Percentiles rank a stretch among this genome's conserved stretches.
Evolutionary conservation across 768 basidiomycete genomes (phyloP).

Genomic region (Porphyrellus cyaneotinctus): DNA sequence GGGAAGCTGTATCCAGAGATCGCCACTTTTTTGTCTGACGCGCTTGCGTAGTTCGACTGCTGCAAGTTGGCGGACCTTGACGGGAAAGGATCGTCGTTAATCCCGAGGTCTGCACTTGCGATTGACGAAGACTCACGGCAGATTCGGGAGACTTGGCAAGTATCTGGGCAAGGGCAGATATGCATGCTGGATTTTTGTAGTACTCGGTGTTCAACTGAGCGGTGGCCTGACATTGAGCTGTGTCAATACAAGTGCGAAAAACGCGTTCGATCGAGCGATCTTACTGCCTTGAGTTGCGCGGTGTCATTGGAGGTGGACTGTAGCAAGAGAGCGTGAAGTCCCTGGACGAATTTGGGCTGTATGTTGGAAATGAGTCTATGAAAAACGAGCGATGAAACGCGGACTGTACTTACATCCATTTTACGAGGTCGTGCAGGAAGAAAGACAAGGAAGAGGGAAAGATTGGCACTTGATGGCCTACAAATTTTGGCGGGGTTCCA

Average conservation of each 20-base stretch:
- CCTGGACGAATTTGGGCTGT: constrained; percentile 72
- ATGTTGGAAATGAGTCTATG: constrained; percentile 5
- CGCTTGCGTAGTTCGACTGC: constrained; percentile 97
- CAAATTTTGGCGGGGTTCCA: constrained; percentile 59
- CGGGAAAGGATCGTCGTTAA: constrained; percentile 1
- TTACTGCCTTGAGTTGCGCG: constrained; percentile 79
- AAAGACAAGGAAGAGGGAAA: constrained; percentile 28
- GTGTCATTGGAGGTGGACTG: constrained; percentile 86
- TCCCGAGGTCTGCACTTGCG: constrained; percentile 4
- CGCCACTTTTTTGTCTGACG: constrained; percentile 71
- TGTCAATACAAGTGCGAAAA: constrained; percentile 12
- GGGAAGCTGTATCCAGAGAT: constrained; percentile 73
- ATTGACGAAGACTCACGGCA: constrained; percentile 52
- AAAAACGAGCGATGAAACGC: neutral
- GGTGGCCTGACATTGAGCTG: constrained; percentile 62
- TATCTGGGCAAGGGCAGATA: constrained; percentile 86
- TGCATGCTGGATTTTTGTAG: constrained; percentile 88
- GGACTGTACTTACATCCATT: constrained; percentile 30
- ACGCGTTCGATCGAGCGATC: constrained; percentile 35
- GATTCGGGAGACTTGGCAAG: constrained; percentile 80
- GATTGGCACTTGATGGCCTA: constrained; percentile 22
- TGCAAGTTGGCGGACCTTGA: constrained; percentile 90
- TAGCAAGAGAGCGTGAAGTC: constrained; percentile 78
- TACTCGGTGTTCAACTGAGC: constrained; percentile 86
- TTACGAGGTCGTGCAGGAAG: constrained; percentile 19